Evolutionary conservation across 129 eudicot genomes (phyloP), one percentile per base, ranked within the genome.

Genomic region (Artemisia tridentata): DNA sequence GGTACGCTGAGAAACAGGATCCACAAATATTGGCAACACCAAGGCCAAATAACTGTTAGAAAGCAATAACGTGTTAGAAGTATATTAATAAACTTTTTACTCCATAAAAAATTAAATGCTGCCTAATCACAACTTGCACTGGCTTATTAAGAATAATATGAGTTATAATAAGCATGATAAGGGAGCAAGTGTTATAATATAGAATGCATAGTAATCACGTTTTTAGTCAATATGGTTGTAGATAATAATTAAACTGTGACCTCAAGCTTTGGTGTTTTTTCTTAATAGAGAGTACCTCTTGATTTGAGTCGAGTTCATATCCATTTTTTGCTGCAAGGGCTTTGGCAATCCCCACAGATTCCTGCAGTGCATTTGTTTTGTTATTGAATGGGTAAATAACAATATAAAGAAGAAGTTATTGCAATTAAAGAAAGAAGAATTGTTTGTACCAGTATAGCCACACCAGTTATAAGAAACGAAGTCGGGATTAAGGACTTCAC

Each of bases 291-390:
- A 84, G 46, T 69, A 84, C 98, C 96, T 92, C 98, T 80, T 86
- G 98, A 80, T 92, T 92, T 18, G 98, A 84, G 83, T 92, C 95
- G 63, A 92, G 77, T 76, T 92, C 98, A 73, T 92, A 88, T 65
- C 98, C 96, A 65, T 92, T 88, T 80, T 92, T 92, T 62, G 98
- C 96, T 60, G 98, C 96, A 55, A 92, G 80, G 67, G 98, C 96
- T 80, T 88, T 92, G 34, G 98, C 98, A 70, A 92, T 92, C 67
- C 98, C 98, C 55, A 92, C 98, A 67, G 96, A 92, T 83, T 92
- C 98, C 98, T 92, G 63, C 14, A 75, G 62, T 51, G 31, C 38
- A 49, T 17, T 38, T 14, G 38, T 38, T 18, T 5, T 31, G 38
- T 34, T 38, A 45, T 31, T 61, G 29, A 62, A 74, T 27, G 14